Percentiles rank a stretch among this genome's conserved stretches.
Evolutionary conservation across 208 protist genomes (phyloP).

Genomic region (Wallacemonas sp.): DNA sequence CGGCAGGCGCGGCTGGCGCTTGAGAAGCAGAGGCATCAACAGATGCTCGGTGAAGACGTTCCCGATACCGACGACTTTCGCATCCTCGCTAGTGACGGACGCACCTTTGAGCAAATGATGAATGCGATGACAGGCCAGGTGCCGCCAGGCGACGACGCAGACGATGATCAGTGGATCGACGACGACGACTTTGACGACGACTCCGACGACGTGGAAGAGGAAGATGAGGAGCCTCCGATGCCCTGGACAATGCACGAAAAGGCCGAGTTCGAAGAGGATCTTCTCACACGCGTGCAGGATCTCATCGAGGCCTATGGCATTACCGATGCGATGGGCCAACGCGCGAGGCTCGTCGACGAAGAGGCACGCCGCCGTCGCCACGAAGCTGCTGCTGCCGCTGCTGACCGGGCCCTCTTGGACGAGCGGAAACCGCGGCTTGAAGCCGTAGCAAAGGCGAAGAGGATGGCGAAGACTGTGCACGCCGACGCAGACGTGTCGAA

Average conservation of each 20-base stretch:
- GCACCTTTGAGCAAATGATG: conserved; percentile 19
- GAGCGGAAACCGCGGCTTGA: not conserved
- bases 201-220: conserved; percentile 11
- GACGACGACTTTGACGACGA: conserved; percentile 23
- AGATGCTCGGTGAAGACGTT: conserved; percentile 4
- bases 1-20: conserved; percentile 23
- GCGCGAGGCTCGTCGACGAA: conserved; percentile 9
- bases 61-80: conserved; percentile 23
- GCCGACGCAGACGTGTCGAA: not conserved
- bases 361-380: conserved; percentile 5
- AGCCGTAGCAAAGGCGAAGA: too few species aligned
- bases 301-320: conserved; percentile 32
- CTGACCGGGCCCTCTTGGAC: conserved; percentile 14
- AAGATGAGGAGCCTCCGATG: not conserved
- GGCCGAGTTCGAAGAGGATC: conserved; percentile 40
- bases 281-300: conserved; percentile 28
- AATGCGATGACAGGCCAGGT: not conserved
- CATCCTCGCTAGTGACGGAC: conserved; percentile 21
- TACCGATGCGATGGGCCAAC: conserved; percentile 34
- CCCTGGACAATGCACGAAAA: conserved; percentile 45
- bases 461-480: not conserved
- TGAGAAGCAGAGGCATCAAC: not conserved
- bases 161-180: conserved; percentile 14
- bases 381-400: conserved; percentile 6
- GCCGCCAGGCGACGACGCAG: not conserved